Conservation (phyloP, 1,284 basidiomycete species). For the Mycosarcoma maydis region DNA sequence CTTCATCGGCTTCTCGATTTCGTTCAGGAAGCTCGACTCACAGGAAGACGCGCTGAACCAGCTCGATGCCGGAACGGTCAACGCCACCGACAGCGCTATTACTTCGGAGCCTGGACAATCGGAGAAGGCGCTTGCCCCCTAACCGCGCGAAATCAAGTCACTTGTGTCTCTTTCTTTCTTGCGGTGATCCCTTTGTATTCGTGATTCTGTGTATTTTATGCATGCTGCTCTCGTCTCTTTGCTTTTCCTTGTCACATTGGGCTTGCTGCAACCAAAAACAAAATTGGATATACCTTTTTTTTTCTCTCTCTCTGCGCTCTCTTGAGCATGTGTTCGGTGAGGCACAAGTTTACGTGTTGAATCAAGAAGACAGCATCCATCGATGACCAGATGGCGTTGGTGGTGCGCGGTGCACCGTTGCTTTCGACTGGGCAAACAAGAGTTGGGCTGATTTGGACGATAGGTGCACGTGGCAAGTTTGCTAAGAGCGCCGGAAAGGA, state of each 20-base stretch:
- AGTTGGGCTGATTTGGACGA: too few species aligned
- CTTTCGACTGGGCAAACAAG: too few species aligned
- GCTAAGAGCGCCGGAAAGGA: too few species aligned
- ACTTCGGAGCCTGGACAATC: slow-evolving; percentile 18
- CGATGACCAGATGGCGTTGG: too few species aligned
- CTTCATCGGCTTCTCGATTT: slow-evolving; percentile 73
- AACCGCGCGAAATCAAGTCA: neutral
- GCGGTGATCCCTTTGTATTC: slow-evolving; percentile 2
- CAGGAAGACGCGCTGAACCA: slow-evolving; percentile 70
- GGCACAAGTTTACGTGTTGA: too few species aligned
- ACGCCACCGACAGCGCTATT: slow-evolving; percentile 6
- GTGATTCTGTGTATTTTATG: slow-evolving; percentile 40
- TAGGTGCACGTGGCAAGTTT: too few species aligned
- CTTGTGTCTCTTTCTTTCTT: neutral
- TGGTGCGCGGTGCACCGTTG: too few species aligned
- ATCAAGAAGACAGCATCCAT: too few species aligned
- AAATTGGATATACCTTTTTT: slow-evolving; percentile 24
- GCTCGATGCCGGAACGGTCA: slow-evolving; percentile 41
- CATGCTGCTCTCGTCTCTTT: slow-evolving; percentile 5
- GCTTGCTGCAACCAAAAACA: slow-evolving; percentile 1
- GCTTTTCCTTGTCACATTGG: slow-evolving; percentile 1
- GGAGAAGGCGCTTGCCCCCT: slow-evolving; percentile 32
- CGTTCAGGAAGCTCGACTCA: slow-evolving; percentile 73
- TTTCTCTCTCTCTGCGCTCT: too few species aligned
- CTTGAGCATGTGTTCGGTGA: too few species aligned